These are phyloP conservation scores for Volvariella surrecta DNA, from an alignment of 1,284 basidiomycete genomes.

Conservation along the genomic window DNA sequence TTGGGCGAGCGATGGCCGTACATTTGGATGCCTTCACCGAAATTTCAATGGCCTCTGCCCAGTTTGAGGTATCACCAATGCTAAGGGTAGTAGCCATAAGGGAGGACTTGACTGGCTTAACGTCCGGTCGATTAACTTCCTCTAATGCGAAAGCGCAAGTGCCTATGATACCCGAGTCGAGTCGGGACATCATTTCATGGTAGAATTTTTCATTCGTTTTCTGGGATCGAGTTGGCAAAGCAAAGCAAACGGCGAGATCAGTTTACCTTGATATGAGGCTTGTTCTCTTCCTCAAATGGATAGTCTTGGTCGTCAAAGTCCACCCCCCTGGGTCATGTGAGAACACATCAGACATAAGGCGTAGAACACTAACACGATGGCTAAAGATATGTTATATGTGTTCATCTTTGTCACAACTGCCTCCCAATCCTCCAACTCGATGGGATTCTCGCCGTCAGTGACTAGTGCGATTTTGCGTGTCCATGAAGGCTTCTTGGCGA, in stretches of 20 bases:
- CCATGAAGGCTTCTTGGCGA: slow-evolving; percentile 68
- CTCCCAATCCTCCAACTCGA: slow-evolving; percentile 68
- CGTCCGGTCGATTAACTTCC: slow-evolving; percentile 60
- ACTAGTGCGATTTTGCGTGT: slow-evolving; percentile 72
- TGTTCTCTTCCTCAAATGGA: slow-evolving; percentile 57
- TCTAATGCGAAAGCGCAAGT: slow-evolving; percentile 65
- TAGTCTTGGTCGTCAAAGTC: slow-evolving; percentile 77
- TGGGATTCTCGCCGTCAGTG: slow-evolving; percentile 73
- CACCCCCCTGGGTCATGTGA: slow-evolving; percentile 47
- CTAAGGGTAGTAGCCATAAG: slow-evolving; percentile 57
- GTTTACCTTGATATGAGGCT: slow-evolving; percentile 61
- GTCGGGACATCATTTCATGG: slow-evolving; percentile 36
- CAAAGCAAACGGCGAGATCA: not conserved
- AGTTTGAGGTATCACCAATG: slow-evolving; percentile 63
- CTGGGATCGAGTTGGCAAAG: slow-evolving; percentile 16
- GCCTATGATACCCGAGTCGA: slow-evolving; percentile 51
- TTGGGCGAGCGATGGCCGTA: slow-evolving; percentile 66
- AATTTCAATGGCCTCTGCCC: slow-evolving; percentile 70
- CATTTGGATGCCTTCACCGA: slow-evolving; percentile 77
- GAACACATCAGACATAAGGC: slow-evolving; percentile 1
- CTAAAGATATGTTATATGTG: slow-evolving; percentile 44
- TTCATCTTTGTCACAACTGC: slow-evolving; percentile 66
- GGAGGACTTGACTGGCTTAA: slow-evolving; percentile 61
- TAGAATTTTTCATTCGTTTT: slow-evolving; percentile 76
- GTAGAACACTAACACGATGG: slow-evolving; percentile 49